Conservation (phyloP, 495 filamentous ascomycete genomes). For the Podospora bellae-mahoneyi region DNA sequence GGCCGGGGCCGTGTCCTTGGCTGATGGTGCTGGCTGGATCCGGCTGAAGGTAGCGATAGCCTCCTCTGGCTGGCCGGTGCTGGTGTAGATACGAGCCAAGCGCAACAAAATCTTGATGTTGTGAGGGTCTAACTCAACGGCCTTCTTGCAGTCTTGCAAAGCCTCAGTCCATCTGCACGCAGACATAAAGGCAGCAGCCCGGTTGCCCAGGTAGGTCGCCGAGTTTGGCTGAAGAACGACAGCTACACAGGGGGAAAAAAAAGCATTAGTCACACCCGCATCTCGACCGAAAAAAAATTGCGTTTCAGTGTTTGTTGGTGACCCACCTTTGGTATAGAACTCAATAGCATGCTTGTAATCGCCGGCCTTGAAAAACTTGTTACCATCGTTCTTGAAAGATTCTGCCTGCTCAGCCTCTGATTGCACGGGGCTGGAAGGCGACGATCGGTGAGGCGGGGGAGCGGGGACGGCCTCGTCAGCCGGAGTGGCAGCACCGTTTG, state of each 20-base stretch:
- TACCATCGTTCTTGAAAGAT: slow-evolving; percentile 84
- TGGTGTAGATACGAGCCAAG: slow-evolving; percentile 82
- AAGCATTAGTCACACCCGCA: slow-evolving; percentile 20
- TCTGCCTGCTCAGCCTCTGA: slow-evolving; percentile 70
- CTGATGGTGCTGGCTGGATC: slow-evolving; percentile 71
- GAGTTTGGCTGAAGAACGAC: slow-evolving; percentile 75
- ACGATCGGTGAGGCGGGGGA: slow-evolving; percentile 74
- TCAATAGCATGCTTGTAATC: slow-evolving; percentile 82
- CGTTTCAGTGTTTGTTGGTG: not conserved
- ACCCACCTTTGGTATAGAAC: slow-evolving; percentile 87
- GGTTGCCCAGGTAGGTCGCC: slow-evolving; percentile 89
- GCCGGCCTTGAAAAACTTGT: slow-evolving; percentile 92
- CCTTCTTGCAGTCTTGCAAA: slow-evolving; percentile 76
- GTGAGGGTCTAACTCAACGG: slow-evolving; percentile 73
- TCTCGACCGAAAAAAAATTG: not conserved
- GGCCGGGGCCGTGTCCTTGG: slow-evolving; percentile 76
- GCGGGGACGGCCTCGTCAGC: slow-evolving; percentile 55
- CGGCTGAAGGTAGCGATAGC: slow-evolving; percentile 73
- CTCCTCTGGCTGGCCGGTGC: slow-evolving; percentile 77
- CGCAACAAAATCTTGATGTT: slow-evolving; percentile 86
- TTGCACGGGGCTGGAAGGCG: slow-evolving; percentile 56
- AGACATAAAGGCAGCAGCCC: slow-evolving; percentile 89
- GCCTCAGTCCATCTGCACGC: slow-evolving; percentile 72
- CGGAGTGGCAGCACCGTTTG: slow-evolving; percentile 24
- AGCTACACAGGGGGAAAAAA: slow-evolving; percentile 47